phyloP scores from a whole-genome alignment of 169 alveolate species.

The Eimeria maxima region DNA sequence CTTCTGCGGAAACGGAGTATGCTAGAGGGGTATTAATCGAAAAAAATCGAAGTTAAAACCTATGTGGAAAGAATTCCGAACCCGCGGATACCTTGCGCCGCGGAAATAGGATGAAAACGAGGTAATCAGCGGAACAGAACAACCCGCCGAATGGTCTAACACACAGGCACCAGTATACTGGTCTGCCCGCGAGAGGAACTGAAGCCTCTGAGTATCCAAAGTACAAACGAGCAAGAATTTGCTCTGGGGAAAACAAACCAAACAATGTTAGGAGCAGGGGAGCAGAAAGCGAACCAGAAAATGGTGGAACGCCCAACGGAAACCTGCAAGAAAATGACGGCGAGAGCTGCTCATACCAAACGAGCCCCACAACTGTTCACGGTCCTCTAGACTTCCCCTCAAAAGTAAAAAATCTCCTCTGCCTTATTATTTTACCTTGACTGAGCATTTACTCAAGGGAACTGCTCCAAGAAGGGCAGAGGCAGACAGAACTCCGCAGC shows the following conservation, averaged over 20 bases:
- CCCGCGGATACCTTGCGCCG: background rate
- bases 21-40: background rate
- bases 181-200: constrained; percentile 33
- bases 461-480: background rate
- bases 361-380: constrained; percentile 42
- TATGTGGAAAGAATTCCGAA: background rate
- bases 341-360: constrained; percentile 31
- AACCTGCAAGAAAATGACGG: constrained; percentile 29
- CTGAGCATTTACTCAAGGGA: background rate
- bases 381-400: constrained; percentile 52
- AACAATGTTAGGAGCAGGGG: background rate
- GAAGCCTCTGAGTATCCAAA: background rate
- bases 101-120: background rate
- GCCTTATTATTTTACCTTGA: background rate
- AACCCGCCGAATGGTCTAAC: constrained; percentile 37
- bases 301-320: background rate
- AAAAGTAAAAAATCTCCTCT: background rate
- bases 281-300: constrained; percentile 25
- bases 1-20: constrained; percentile 13
- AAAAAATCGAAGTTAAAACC: constrained; percentile 5
- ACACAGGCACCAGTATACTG: constrained; percentile 50
- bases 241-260: background rate
- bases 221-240: background rate
- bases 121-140: background rate
- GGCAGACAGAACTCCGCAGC: background rate